A percentile compares a stretch with the other conserved stretches of the same genome.
phyloP scores from a whole-genome alignment of 2,329 filamentous ascomycete genomes.

The Scleromitrula shiraiana region DNA sequence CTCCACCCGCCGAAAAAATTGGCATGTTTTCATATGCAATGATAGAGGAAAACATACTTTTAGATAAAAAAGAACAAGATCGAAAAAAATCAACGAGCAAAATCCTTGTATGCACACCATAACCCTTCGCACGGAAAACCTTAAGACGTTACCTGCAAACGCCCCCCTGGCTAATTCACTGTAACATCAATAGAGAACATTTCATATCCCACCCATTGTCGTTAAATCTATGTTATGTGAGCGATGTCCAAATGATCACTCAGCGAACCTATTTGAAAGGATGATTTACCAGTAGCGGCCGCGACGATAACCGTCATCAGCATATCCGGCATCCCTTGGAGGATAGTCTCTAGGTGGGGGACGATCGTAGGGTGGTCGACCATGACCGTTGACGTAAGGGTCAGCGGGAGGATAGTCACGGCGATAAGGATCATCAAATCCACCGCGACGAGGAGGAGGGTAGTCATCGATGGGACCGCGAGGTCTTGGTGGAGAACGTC shows the following conservation, averaged over 20 bases:
- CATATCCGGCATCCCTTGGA: conserved; percentile 25
- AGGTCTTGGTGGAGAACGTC: conserved; percentile 72
- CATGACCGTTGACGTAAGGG: conserved; percentile 49
- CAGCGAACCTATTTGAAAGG: conserved; percentile 5
- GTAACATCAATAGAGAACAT: conserved; percentile 10
- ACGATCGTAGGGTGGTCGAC: conserved; percentile 42
- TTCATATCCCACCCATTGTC: conserved; percentile 8
- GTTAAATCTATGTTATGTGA: conserved; percentile 14
- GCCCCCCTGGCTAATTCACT: conserved; percentile 8
- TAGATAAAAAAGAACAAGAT: conserved; percentile 7
- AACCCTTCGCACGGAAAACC: conserved; percentile 3
- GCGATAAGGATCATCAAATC: conserved; percentile 73
- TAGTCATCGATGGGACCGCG: conserved; percentile 70
- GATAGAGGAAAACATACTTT: conserved; percentile 5
- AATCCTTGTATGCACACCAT: conserved; percentile 11
- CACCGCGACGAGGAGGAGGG: conserved; percentile 54
- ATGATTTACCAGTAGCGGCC: conserved; percentile 28
- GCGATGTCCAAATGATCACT: conserved; percentile 7
- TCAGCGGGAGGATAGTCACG: conserved; percentile 51
- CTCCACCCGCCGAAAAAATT: background rate
- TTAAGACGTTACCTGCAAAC: conserved; percentile 10
- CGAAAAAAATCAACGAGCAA: conserved; percentile 5
- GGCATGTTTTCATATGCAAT: conserved; percentile 4
- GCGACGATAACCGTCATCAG: conserved; percentile 26
- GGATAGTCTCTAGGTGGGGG: conserved; percentile 30